phyloP scores from a whole-genome alignment of 345 rosid species.

The Gossypium arboreum region DNA sequence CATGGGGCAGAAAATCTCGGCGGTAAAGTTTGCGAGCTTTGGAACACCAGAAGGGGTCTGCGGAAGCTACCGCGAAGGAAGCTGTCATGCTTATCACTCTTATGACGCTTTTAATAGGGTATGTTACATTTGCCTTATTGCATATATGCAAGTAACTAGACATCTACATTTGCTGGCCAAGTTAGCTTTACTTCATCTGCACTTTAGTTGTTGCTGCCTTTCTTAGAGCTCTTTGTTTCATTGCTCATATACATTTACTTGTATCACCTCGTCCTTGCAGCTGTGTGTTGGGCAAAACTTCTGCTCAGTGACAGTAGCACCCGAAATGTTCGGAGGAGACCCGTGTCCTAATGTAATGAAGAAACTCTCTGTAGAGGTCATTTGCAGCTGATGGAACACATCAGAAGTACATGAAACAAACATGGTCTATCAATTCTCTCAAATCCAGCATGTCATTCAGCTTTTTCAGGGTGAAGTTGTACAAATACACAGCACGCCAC shows the following conservation, averaged over 20 bases:
- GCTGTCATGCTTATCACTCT: constrained; percentile 92
- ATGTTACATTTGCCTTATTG: constrained; percentile 15
- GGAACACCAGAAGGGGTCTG: constrained; percentile 96
- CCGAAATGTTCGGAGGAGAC: constrained; percentile 93
- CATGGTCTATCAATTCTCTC: constrained; percentile 19
- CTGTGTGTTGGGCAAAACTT: constrained; percentile 85
- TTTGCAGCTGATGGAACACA: constrained; percentile 55
- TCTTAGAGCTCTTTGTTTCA: neutral
- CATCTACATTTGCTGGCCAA: neutral
- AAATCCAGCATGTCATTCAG: constrained; percentile 24
- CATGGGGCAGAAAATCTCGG: constrained; percentile 71
- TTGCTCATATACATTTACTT: neutral
- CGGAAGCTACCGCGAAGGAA: constrained; percentile 79
- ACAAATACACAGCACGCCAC: constrained; percentile 48
- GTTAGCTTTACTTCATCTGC: neutral
- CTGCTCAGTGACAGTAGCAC: constrained; percentile 95
- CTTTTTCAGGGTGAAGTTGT: constrained; percentile 67
- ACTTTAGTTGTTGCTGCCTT: neutral
- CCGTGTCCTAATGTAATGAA: constrained; percentile 91
- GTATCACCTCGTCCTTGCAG: constrained; percentile 41
- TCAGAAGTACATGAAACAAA: constrained; percentile 14
- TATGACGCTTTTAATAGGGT: constrained; percentile 92
- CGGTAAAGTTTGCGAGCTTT: constrained; percentile 88
- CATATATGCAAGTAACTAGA: neutral
- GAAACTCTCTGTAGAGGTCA: constrained; percentile 83